These are phyloP conservation scores for Aspergillus sp. DNA, from an alignment of 2,329 filamentous ascomycete species.

Conservation along the genomic window DNA sequence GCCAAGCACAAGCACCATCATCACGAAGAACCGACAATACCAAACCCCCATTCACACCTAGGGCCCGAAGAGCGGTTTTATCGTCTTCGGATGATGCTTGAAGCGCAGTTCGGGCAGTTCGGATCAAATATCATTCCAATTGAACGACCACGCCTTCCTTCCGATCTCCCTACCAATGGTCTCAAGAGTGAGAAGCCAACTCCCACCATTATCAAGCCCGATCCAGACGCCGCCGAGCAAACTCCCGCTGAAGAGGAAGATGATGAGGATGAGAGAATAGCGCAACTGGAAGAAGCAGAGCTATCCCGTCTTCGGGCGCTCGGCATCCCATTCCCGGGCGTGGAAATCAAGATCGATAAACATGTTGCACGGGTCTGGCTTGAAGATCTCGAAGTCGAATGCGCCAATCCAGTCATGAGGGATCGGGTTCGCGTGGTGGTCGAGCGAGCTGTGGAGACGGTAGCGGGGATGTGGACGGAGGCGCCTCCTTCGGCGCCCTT, in stretches of 20 bases:
- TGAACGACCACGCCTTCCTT: conserved; percentile 46
- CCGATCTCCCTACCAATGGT: conserved; percentile 11
- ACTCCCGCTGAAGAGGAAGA: conserved; percentile 18
- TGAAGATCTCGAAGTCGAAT: conserved; percentile 85
- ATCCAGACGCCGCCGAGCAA: conserved; percentile 7
- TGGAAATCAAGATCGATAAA: conserved; percentile 80
- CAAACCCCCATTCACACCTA: conserved; percentile 66
- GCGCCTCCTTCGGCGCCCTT: conserved; percentile 14
- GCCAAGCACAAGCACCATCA: conserved; percentile 52
- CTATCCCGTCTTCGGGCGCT: conserved; percentile 69
- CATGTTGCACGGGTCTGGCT: conserved; percentile 83
- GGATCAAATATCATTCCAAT: conserved; percentile 78
- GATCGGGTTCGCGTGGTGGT: conserved; percentile 84
- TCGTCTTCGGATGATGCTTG: conserved; percentile 88
- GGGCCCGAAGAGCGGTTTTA: conserved; percentile 67
- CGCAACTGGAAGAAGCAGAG: conserved; percentile 55
- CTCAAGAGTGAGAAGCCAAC: conserved; percentile 6
- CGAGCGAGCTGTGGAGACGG: conserved; percentile 79
- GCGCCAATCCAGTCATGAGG: conserved; percentile 63
- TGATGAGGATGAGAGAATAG: conserved; percentile 35
- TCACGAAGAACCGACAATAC: conserved; percentile 35
- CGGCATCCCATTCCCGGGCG: conserved; percentile 82
- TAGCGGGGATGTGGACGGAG: conserved; percentile 56
- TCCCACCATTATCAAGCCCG: conserved; percentile 8
- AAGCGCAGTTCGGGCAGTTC: conserved; percentile 97